These are phyloP conservation scores for Hypomontagnella submonticulosa DNA, from an alignment of 495 filamentous ascomycete species.

Conservation along the genomic window DNA sequence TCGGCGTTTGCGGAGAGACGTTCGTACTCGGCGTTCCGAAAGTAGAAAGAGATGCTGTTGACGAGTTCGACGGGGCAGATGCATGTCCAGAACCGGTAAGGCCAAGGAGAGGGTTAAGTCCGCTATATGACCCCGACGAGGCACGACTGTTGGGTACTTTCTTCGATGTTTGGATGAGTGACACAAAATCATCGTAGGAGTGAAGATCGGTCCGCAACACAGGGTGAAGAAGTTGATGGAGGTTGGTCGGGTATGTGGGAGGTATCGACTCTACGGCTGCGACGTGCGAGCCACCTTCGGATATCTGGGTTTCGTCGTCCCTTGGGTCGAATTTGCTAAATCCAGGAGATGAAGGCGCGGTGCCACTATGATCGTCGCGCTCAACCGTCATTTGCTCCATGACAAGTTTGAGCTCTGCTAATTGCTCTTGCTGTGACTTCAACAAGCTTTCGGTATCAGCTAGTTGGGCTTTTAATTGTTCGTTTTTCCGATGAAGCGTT, in stretches of 20 bases:
- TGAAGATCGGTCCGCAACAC: constrained; percentile 83
- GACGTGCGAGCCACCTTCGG: constrained; percentile 56
- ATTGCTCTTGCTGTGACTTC: constrained; percentile 90
- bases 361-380: constrained; percentile 75
- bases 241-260: constrained; percentile 85
- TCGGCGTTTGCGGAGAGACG: constrained; percentile 62
- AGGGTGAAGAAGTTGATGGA: constrained; percentile 82
- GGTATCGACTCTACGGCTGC: constrained; percentile 66
- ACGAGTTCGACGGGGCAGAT: constrained; percentile 56
- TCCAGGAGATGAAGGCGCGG: constrained; percentile 73
- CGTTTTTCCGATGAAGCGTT: constrained; percentile 77
- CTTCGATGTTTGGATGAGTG: constrained; percentile 76
- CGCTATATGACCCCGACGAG: constrained; percentile 75
- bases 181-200: constrained; percentile 85
- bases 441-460: constrained; percentile 88
- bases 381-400: constrained; percentile 88
- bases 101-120: constrained; percentile 65
- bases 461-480: constrained; percentile 80
- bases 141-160: constrained; percentile 65
- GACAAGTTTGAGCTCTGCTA: constrained; percentile 87
- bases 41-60: constrained; percentile 57
- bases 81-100: constrained; percentile 58
- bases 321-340: constrained; percentile 59
- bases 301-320: constrained; percentile 48
- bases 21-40: constrained; percentile 49